These are phyloP conservation scores for Phytophthora meadii DNA, from an alignment of 352 stramenopile species.

Conservation along the genomic window DNA sequence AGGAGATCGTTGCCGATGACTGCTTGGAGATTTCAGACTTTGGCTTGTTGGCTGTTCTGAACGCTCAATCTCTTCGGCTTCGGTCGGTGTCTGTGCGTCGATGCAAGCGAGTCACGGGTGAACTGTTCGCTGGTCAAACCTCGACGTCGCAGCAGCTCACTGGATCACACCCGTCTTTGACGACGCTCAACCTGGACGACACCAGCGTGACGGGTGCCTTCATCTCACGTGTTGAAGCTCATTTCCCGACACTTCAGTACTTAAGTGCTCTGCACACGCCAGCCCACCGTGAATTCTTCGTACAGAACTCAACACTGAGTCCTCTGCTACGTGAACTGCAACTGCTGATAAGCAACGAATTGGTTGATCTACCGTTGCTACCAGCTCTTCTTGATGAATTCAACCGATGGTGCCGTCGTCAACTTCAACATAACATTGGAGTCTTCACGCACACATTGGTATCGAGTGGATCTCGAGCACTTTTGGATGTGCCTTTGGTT, in stretches of 20 bases:
- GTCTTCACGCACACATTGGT: slow-evolving; percentile 66
- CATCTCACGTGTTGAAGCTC: slow-evolving; percentile 51
- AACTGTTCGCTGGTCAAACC: slow-evolving; percentile 42
- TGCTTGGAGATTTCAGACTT: slow-evolving; percentile 86
- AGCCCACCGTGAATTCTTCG: slow-evolving; percentile 70
- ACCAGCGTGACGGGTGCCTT: slow-evolving; percentile 60
- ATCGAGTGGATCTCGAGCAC: slow-evolving; percentile 27
- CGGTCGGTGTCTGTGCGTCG: slow-evolving; percentile 70
- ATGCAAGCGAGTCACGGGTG: slow-evolving; percentile 79
- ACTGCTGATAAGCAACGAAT: slow-evolving; percentile 65
- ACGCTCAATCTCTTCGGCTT: slow-evolving; percentile 80
- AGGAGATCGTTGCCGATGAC: slow-evolving; percentile 70
- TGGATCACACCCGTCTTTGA: slow-evolving; percentile 70
- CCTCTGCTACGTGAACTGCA: slow-evolving; percentile 48
- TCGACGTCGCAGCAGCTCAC: slow-evolving; percentile 28
- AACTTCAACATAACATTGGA: slow-evolving; percentile 6
- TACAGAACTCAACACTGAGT: slow-evolving; percentile 37
- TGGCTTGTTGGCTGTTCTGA: slow-evolving; percentile 79
- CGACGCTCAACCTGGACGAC: slow-evolving; percentile 68
- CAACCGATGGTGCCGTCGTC: slow-evolving; percentile 24
- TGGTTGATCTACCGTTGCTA: slow-evolving; percentile 67
- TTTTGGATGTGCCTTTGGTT: slow-evolving; percentile 72
- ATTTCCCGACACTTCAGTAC: slow-evolving; percentile 67
- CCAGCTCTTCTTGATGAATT: slow-evolving; percentile 66
- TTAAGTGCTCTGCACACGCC: slow-evolving; percentile 78